Evolutionary conservation across 768 basidiomycete genomes (phyloP).

Genomic region (Gyrodon lividus): DNA sequence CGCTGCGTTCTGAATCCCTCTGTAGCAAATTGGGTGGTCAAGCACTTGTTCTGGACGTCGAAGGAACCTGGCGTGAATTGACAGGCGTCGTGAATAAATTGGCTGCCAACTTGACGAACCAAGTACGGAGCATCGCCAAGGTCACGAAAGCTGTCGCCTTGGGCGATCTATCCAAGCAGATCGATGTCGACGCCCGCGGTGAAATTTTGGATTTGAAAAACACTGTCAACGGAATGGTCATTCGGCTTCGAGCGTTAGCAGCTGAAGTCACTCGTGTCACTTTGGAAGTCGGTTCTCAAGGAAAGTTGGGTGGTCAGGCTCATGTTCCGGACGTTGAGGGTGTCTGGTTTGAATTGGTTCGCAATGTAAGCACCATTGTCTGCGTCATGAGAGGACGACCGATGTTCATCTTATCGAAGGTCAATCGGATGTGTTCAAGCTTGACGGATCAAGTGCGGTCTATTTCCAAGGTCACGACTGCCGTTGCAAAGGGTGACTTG

Average conservation of each 20-base stretch:
- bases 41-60: slow-evolving; percentile 81
- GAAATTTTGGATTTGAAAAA: slow-evolving; percentile 84
- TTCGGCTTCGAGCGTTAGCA: slow-evolving; percentile 59
- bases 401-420: slow-evolving; percentile 36
- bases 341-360: slow-evolving; percentile 84
- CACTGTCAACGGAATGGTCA: slow-evolving; percentile 54
- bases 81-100: slow-evolving; percentile 83
- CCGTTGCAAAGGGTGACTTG: slow-evolving; percentile 88
- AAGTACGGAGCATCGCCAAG: slow-evolving; percentile 56
- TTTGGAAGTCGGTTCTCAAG: slow-evolving; percentile 83
- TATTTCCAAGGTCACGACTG: slow-evolving; percentile 83
- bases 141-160: slow-evolving; percentile 78
- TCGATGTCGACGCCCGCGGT: slow-evolving; percentile 87
- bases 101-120: slow-evolving; percentile 69
- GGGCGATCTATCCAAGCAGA: slow-evolving; percentile 86
- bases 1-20: slow-evolving; percentile 25
- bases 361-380: slow-evolving; percentile 49
- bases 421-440: slow-evolving; percentile 80
- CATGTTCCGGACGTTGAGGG: slow-evolving; percentile 87
- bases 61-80: slow-evolving; percentile 87
- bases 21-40: slow-evolving; percentile 78
- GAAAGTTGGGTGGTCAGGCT: slow-evolving; percentile 86
- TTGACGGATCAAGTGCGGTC: slow-evolving; percentile 80
- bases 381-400: neutral
- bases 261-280: slow-evolving; percentile 85